These are phyloP conservation scores for Candida frijolesensis DNA, from an alignment of 1,139 yeast genomes.

Conservation along the genomic window DNA sequence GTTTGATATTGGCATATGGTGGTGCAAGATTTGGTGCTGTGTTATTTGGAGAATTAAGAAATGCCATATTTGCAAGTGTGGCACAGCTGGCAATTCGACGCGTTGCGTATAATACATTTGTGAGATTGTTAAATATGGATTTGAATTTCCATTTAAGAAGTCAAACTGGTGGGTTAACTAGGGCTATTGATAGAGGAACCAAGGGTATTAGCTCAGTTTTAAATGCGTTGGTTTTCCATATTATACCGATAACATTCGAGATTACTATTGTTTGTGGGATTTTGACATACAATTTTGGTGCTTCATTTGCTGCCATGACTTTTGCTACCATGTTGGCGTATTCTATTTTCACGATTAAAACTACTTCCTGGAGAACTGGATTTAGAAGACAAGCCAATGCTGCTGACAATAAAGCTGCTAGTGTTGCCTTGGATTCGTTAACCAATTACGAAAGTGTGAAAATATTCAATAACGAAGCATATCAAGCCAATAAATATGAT, in stretches of 20 bases:
- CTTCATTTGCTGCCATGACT: constrained; percentile 87
- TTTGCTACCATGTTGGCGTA: constrained; percentile 85
- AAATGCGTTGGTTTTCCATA: constrained; percentile 96
- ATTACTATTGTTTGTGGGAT: constrained; percentile 92
- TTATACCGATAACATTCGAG: constrained; percentile 89
- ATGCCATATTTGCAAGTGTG: constrained; percentile 93
- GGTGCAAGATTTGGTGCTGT: constrained; percentile 94
- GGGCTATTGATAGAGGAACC: constrained; percentile 97
- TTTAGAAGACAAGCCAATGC: constrained; percentile 89
- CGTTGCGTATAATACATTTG: constrained; percentile 87
- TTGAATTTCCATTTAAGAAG: constrained; percentile 85
- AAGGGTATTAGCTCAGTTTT: constrained; percentile 94
- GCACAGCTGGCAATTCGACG: constrained; percentile 93
- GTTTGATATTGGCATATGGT: constrained; percentile 86
- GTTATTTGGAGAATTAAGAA: constrained; percentile 87
- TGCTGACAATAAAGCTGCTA: constrained; percentile 94
- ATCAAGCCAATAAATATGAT: constrained; percentile 80
- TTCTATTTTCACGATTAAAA: constrained; percentile 80
- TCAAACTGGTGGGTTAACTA: constrained; percentile 94
- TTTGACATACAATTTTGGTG: constrained; percentile 88
- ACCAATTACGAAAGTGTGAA: constrained; percentile 94
- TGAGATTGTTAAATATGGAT: constrained; percentile 81
- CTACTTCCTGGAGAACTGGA: constrained; percentile 95
- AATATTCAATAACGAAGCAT: constrained; percentile 86
- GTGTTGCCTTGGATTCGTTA: constrained; percentile 90